These are phyloP conservation scores for Leccinum truebloodii DNA, from an alignment of 768 basidiomycete species.

Conservation along the genomic window DNA sequence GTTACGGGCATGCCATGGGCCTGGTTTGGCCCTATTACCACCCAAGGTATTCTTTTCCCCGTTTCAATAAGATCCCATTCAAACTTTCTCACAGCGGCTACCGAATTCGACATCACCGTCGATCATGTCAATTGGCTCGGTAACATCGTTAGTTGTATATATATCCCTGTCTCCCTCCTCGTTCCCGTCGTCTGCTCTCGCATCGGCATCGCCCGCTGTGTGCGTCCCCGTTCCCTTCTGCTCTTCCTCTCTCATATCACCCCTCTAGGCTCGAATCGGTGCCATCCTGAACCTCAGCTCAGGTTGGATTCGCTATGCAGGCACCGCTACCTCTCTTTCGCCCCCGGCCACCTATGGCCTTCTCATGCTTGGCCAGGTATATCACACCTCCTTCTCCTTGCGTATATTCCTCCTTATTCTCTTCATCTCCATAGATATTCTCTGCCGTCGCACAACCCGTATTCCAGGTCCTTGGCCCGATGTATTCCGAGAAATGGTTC, in stretches of 20 bases:
- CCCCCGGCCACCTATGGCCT: slow-evolving; percentile 58
- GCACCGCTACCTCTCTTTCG: slow-evolving; percentile 56
- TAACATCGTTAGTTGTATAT: slow-evolving; percentile 63
- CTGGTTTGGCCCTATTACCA: slow-evolving; percentile 86
- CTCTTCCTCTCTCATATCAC: background rate
- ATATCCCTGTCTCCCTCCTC: slow-evolving; percentile 59
- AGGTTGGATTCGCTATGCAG: slow-evolving; percentile 78
- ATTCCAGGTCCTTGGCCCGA: slow-evolving; percentile 77
- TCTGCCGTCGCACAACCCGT: slow-evolving; percentile 66
- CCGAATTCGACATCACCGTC: slow-evolving; percentile 67
- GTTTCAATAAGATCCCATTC: background rate
- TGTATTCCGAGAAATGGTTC: slow-evolving; percentile 85
- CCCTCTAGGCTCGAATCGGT: slow-evolving; percentile 62
- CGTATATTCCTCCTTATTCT: background rate
- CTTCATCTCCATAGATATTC: slow-evolving; percentile 47
- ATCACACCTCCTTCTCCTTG: background rate
- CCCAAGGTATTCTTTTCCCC: slow-evolving; percentile 47
- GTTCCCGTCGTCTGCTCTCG: slow-evolving; percentile 58
- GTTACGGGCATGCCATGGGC: slow-evolving; percentile 68
- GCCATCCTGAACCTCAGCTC: slow-evolving; percentile 54
- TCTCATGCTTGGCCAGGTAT: slow-evolving; percentile 71
- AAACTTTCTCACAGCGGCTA: slow-evolving; percentile 44
- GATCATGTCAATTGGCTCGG: slow-evolving; percentile 81
- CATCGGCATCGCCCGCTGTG: slow-evolving; percentile 64
- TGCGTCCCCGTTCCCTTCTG: slow-evolving; percentile 37